phyloP scores from a whole-genome alignment of 805 yeast genomes.

The Starmera dryadoides region DNA sequence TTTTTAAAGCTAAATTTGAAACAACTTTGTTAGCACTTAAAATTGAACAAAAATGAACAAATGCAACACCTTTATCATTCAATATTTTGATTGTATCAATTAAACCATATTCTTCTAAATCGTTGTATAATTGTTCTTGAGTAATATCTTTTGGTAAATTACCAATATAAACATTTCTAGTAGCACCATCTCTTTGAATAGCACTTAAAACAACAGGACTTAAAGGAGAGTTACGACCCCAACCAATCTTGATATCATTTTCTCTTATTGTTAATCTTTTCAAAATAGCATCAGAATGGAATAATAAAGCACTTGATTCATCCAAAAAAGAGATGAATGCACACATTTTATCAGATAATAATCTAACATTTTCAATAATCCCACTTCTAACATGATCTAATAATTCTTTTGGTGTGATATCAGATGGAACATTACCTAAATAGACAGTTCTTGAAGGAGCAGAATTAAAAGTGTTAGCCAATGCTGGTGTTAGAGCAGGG shows the following conservation, averaged over 20 bases:
- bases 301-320: conserved; percentile 79
- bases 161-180: conserved; percentile 90
- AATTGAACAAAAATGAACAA: conserved; percentile 84
- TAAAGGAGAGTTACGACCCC: conserved; percentile 82
- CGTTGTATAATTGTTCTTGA: conserved; percentile 60
- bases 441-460: conserved; percentile 84
- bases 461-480: conserved; percentile 22
- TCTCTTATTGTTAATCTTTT: conserved; percentile 76
- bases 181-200: conserved; percentile 81
- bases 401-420: conserved; percentile 71
- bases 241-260: conserved; percentile 79
- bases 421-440: conserved; percentile 82
- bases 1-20: conserved; percentile 55
- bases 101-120: conserved; percentile 66
- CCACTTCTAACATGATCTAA: conserved; percentile 91
- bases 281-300: conserved; percentile 89
- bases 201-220: conserved; percentile 69
- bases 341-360: conserved; percentile 80
- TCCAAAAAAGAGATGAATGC: conserved; percentile 88
- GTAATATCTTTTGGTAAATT: conserved; percentile 59
- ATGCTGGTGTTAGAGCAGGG: neutral
- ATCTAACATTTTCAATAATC: conserved; percentile 69
- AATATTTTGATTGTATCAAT: conserved; percentile 82
- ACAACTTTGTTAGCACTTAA: conserved; percentile 84
- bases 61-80: conserved; percentile 78